A percentile compares a stretch with the other conserved stretches of the same genome.
Evolutionary conservation across 179 eudicot genomes (phyloP).

Genomic region (Carnegiea gigantea): DNA sequence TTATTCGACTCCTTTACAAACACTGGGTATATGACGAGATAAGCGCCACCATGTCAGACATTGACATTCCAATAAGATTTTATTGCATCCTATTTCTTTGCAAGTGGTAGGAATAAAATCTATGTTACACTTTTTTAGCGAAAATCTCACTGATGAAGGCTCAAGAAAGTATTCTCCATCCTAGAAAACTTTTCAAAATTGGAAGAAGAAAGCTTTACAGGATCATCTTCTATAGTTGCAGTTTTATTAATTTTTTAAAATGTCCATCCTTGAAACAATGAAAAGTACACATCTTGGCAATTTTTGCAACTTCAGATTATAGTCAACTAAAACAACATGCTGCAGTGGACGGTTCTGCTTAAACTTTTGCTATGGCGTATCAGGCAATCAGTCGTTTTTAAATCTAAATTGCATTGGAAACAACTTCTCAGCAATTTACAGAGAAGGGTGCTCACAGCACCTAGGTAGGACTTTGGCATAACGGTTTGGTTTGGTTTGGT

Average conservation of each 20-base stretch:
- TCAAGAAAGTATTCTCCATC: background rate
- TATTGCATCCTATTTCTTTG: background rate
- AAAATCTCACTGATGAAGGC: background rate
- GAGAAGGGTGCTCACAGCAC: too few species aligned
- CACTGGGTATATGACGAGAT: constrained; percentile 1
- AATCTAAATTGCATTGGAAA: too few species aligned
- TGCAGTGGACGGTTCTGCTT: too few species aligned
- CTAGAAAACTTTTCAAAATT: background rate
- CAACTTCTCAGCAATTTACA: too few species aligned
- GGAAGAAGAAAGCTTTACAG: too few species aligned
- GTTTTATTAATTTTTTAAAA: background rate
- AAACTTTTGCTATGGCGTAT: too few species aligned
- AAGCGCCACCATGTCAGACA: background rate
- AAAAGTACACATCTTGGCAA: too few species aligned
- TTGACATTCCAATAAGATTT: background rate
- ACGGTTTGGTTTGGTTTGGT: background rate
- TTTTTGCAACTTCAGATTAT: too few species aligned
- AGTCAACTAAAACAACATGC: too few species aligned
- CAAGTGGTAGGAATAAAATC: background rate
- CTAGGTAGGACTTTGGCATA: background rate
- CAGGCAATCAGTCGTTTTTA: too few species aligned
- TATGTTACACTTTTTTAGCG: background rate
- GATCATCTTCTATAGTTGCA: background rate
- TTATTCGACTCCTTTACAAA: constrained; percentile 8
- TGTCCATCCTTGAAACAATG: background rate